A percentile compares a stretch with the other conserved stretches of the same genome.
phyloP scores from a whole-genome alignment of 805 yeast species.

The Candida stauntonica region DNA sequence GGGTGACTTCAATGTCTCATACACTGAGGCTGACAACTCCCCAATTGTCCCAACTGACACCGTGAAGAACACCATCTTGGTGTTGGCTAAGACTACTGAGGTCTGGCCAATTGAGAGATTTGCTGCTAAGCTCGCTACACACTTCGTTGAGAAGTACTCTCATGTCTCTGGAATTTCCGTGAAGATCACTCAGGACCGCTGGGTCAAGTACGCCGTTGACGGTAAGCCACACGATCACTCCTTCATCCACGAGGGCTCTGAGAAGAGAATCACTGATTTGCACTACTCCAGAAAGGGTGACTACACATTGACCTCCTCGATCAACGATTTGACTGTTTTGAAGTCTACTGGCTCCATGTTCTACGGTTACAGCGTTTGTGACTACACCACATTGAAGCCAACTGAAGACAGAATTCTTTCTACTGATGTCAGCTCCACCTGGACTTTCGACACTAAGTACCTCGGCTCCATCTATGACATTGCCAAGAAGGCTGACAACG shows the following conservation, averaged over 20 bases:
- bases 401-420: constrained; percentile 82
- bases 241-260: constrained; percentile 80
- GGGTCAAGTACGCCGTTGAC: constrained; percentile 73
- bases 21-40: constrained; percentile 83
- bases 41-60: constrained; percentile 94
- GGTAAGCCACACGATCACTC: constrained; percentile 82
- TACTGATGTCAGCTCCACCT: constrained; percentile 73
- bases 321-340: constrained; percentile 76
- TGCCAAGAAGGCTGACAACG: constrained; percentile 47
- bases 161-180: constrained; percentile 74
- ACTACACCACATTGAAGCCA: constrained; percentile 82
- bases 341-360: constrained; percentile 93
- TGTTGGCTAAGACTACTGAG: constrained; percentile 76
- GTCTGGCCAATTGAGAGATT: constrained; percentile 91
- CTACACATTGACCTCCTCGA: constrained; percentile 58
- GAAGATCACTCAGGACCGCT: constrained; percentile 64
- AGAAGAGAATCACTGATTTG: constrained; percentile 59
- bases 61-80: constrained; percentile 80
- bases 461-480: constrained; percentile 48
- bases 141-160: constrained; percentile 69
- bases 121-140: constrained; percentile 79
- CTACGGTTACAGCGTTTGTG: constrained; percentile 81
- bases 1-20: constrained; percentile 76
- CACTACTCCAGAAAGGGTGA: constrained; percentile 48
- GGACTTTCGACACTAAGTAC: constrained; percentile 57